Conservation (phyloP, 305 asterid genomes). For the Ilex paraguariensis region DNA sequence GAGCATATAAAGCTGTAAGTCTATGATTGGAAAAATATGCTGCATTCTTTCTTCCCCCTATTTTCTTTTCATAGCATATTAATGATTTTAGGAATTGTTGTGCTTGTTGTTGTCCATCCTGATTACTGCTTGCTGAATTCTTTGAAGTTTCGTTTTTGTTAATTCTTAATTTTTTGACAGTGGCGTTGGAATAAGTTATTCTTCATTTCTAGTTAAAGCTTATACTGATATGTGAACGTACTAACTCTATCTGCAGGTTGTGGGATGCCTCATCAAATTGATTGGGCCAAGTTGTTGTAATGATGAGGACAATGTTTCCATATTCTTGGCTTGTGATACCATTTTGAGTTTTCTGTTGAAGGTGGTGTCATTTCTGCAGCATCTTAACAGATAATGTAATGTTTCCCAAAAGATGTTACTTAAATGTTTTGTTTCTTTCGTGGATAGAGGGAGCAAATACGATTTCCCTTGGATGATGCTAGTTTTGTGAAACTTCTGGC, state of each 20-base stretch:
- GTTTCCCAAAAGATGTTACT: slow-evolving; percentile 11
- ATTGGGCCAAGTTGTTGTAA: slow-evolving; percentile 32
- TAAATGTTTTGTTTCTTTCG: slow-evolving; percentile 13
- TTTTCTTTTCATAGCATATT: not conserved
- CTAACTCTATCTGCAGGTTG: slow-evolving; percentile 45
- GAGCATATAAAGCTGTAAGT: slow-evolving; percentile 63
- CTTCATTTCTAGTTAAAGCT: too few relatives aligned
- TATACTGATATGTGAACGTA: too few relatives aligned
- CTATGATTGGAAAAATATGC: slow-evolving; percentile 1
- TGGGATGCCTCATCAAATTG: slow-evolving; percentile 44
- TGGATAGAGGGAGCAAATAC: slow-evolving; percentile 41
- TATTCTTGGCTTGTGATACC: slow-evolving; percentile 86
- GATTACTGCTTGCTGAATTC: too few relatives aligned
- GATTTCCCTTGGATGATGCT: slow-evolving; percentile 31
- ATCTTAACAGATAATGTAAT: slow-evolving; percentile 7
- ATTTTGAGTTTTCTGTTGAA: slow-evolving; percentile 69
- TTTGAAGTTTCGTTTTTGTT: not conserved
- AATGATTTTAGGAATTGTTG: not conserved
- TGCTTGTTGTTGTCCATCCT: not conserved
- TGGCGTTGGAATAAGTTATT: too few relatives aligned
- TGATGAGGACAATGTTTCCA: slow-evolving; percentile 40
- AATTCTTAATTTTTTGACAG: not conserved
- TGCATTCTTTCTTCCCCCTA: not conserved
- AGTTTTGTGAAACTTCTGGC: slow-evolving; percentile 53
- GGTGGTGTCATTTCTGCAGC: slow-evolving; percentile 30